Evolutionary conservation across 2,329 filamentous ascomycete species (phyloP).

Genomic region (Colletotrichum coccodes): DNA sequence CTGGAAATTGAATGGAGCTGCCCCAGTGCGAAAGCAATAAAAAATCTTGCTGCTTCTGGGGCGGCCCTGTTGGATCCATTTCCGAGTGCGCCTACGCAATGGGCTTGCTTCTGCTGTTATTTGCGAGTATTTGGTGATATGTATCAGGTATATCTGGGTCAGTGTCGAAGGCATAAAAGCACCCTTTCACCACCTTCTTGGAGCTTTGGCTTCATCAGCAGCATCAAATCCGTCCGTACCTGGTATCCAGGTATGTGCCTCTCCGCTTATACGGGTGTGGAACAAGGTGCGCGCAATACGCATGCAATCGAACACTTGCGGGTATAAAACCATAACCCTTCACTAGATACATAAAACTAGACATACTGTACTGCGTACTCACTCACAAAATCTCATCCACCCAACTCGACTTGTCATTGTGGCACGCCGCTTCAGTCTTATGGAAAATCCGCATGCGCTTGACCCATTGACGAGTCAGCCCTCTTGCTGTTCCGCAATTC

Average conservation of each 20-base stretch:
- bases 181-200: background rate
- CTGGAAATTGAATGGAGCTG: constrained; percentile 31
- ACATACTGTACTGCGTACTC: background rate
- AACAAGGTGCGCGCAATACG: background rate
- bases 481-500: background rate
- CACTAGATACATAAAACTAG: constrained; percentile 19
- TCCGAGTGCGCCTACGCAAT: background rate
- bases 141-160: background rate
- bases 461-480: constrained; percentile 22
- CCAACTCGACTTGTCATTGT: constrained; percentile 1
- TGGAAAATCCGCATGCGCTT: constrained; percentile 12
- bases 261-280: background rate
- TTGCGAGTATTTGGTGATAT: background rate
- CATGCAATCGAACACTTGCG: background rate
- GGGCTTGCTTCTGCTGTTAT: background rate
- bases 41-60: constrained; percentile 27
- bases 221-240: background rate
- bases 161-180: background rate
- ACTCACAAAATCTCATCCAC: background rate
- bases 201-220: background rate
- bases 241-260: no score
- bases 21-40: constrained; percentile 7
- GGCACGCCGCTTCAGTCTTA: background rate
- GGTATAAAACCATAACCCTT: background rate
- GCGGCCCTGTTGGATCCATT: constrained; percentile 15